phyloP scores from a whole-genome alignment of 1,284 basidiomycete species.

The Peniophora sp. region DNA sequence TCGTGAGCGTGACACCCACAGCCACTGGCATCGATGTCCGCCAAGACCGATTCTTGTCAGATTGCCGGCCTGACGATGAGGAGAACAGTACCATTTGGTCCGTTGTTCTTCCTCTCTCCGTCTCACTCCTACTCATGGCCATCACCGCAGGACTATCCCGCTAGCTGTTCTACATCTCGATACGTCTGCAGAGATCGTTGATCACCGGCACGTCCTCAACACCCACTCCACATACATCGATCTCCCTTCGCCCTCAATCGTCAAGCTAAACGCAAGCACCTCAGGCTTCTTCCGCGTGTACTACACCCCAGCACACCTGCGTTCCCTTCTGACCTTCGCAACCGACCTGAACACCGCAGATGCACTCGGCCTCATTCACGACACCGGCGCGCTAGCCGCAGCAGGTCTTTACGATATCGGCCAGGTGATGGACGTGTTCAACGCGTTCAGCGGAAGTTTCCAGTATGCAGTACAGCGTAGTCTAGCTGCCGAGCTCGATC shows the following conservation, averaged over 20 bases:
- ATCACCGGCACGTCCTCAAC: constrained; percentile 62
- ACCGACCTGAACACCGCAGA: constrained; percentile 64
- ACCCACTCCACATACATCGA: constrained; percentile 65
- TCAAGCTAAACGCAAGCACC: constrained; percentile 87
- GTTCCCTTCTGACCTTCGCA: constrained; percentile 76
- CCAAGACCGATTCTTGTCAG: constrained; percentile 92
- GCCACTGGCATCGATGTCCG: constrained; percentile 64
- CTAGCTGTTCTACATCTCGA: constrained; percentile 50
- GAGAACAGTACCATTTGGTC: constrained; percentile 90
- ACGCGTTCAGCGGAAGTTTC: too few species aligned
- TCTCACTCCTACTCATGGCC: not conserved
- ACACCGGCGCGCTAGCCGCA: constrained; percentile 74
- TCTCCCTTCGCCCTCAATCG: constrained; percentile 63
- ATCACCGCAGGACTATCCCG: constrained; percentile 60
- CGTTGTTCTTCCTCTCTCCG: not conserved
- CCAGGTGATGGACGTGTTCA: constrained; percentile 57
- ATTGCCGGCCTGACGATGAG: constrained; percentile 68
- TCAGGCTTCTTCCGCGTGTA: constrained; percentile 88
- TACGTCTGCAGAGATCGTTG: constrained; percentile 40
- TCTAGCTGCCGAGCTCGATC: too few species aligned
- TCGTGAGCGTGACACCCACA: constrained; percentile 80
- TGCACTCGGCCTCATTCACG: constrained; percentile 79
- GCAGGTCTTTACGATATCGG: constrained; percentile 76
- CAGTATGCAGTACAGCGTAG: too few species aligned
- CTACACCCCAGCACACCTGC: constrained; percentile 82